Base-by-base conservation (phyloP, 805 yeast species). In the Vanderwaltozyma tropicalis region DNA sequence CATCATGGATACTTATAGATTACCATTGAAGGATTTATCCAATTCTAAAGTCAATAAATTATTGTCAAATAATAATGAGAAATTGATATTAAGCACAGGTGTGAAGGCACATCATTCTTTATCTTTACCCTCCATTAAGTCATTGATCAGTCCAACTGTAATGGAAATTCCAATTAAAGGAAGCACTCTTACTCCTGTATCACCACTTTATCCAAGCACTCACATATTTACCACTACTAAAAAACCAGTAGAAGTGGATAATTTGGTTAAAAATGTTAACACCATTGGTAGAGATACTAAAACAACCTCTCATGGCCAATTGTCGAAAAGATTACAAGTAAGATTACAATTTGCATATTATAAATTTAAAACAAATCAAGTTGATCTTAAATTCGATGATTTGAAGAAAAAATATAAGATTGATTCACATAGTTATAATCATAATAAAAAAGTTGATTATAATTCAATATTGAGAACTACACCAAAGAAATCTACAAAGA, bases 261-360 rank as follows among this genome's bases (percentile, higher is more conserved):
- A 27, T 27, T n/a, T 27, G 8, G 13, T 27, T n/a, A 7, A 8
- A 11, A 24, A 11, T 10, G 12, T 5, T 11, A 24, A 24, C 8
- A 10, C 27, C 4, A 5, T 24, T 24, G 13, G 12, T 24, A 10
- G 5, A 24, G 13, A 11, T 24, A 7, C 5, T 24, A 27, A 9
- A 5, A n/a, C 18, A n/a, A 17, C 6, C n/a, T 13, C 9, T 22
- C 8, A 28, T 5, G 15, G 19, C 6, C 21, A 32, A 22, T 8
- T 41, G 1, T 45, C 57, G 5, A 43, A 68, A 34, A 62, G 61
- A 45, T 59, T 74, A 41, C 67, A 68, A 45, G 55, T 67, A 41
- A 64, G 75, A 44, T 54, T 74, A 18, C 69, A 69, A 45, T 48
- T 72, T 34, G 79, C 79, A 2, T 69, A 69, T 46, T 73, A 66